A percentile compares a stretch with the other conserved stretches of the same genome.
Evolutionary conservation across 768 basidiomycete species (phyloP).

Genomic region (Suillus fuscotomentosus): DNA sequence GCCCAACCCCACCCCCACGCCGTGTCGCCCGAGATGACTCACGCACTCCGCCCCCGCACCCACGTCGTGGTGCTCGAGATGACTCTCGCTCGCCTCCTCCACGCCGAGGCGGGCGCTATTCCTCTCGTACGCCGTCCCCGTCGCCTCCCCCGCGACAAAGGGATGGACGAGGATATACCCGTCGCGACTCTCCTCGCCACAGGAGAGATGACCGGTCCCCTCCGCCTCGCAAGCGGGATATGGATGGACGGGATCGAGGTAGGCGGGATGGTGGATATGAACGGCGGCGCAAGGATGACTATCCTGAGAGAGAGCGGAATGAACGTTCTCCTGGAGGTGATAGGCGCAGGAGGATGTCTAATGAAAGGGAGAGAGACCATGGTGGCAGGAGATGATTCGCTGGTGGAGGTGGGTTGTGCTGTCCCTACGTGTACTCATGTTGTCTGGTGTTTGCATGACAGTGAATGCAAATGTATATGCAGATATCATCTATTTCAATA

Average conservation of each 20-base stretch:
- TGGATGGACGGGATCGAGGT: slow-evolving; percentile 16
- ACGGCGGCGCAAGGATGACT: slow-evolving; percentile 24
- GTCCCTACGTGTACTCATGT: neutral
- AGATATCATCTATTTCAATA: neutral
- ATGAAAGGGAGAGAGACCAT: slow-evolving; percentile 26
- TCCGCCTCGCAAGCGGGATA: slow-evolving; percentile 22
- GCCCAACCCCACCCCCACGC: slow-evolving; percentile 6
- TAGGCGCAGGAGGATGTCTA: slow-evolving; percentile 19
- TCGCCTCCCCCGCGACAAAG: slow-evolving; percentile 27
- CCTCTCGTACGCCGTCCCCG: slow-evolving; percentile 22
- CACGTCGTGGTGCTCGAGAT: slow-evolving; percentile 20
- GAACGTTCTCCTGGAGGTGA: slow-evolving; percentile 26
- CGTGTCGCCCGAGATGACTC: slow-evolving; percentile 11
- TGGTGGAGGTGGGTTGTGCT: neutral
- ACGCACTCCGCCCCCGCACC: slow-evolving; percentile 17
- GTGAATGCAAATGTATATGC: neutral
- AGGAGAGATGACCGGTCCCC: slow-evolving; percentile 19
- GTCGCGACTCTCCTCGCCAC: slow-evolving; percentile 25
- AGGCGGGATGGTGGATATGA: slow-evolving; percentile 20
- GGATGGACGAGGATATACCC: slow-evolving; percentile 19
- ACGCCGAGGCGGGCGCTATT: slow-evolving; percentile 8
- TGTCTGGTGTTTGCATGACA: neutral
- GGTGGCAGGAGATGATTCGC: slow-evolving; percentile 18
- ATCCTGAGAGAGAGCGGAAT: slow-evolving; percentile 15
- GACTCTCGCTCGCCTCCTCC: slow-evolving; percentile 33